Conservation (phyloP, 768 basidiomycete species). For the Leccinum subgranulosum region DNA sequence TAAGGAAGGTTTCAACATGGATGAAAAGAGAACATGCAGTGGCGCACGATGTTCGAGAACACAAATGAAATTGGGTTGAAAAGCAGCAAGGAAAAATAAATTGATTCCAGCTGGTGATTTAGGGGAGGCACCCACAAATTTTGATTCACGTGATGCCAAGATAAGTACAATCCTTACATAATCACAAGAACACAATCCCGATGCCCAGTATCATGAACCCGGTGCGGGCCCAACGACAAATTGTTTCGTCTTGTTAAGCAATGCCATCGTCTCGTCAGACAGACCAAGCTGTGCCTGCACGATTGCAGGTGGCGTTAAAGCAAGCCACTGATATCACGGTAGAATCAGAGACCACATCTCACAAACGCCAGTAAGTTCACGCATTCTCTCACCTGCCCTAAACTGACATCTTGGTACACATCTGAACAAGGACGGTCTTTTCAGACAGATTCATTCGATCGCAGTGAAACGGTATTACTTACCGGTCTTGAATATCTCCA, state of each 20-base stretch:
- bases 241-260: slow-evolving; percentile 39
- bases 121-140: slow-evolving; percentile 2
- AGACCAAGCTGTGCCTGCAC: slow-evolving; percentile 45
- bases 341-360: not conserved
- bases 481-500: slow-evolving; percentile 48
- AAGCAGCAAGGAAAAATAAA: not conserved
- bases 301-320: slow-evolving; percentile 43
- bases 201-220: not conserved
- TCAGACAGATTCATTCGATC: not conserved
- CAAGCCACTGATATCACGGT: slow-evolving; percentile 37
- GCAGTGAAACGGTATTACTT: not conserved
- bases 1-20: not conserved
- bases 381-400: slow-evolving; percentile 40
- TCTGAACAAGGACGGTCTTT: slow-evolving; percentile 9
- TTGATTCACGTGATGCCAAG: not conserved
- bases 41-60: not conserved
- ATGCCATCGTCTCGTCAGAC: slow-evolving; percentile 34
- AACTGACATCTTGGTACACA: slow-evolving; percentile 35
- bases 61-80: not conserved
- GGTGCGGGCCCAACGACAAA: slow-evolving; percentile 31
- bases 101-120: not conserved
- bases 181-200: not conserved
- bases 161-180: too few species aligned
- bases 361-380: not conserved
- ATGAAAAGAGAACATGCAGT: not conserved